Evolutionary conservation across 257 asterid genomes (phyloP), one percentile per base, ranked within the genome.

Genomic region (Plantago elongata): DNA sequence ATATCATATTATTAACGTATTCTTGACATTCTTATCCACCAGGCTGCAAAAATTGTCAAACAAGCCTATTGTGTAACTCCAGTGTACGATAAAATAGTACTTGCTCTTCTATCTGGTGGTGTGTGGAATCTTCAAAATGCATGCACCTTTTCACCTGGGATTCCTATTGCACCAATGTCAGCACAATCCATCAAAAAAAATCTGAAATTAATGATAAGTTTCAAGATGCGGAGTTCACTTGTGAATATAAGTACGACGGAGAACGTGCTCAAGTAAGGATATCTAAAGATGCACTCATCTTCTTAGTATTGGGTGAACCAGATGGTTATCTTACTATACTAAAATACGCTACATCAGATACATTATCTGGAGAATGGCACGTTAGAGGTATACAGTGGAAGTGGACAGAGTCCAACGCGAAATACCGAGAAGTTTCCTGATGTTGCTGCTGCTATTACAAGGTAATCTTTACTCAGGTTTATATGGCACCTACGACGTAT

Each of bases 181-280:
- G 99, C 99, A 74, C 89, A 93, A 79, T 86, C 97, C 64, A 89
- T 96, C 22, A 89, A 89, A 79, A 94, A 92, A 64, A 96, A 64
- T 81, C 91, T 66, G 97, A 93, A 79, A 93, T 93, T 65, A 77
- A 89, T 74, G 97, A 93, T 13, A 93, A 87, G 81, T 93, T 89
- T 79, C 94, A 93, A 62, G 83, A 84, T 68, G 80, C 74, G 84
- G 96, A 83, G 74, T 93, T 69, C 79, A 89, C 99, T 40, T 89
- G 97, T 72, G 99, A 93, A 79, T 93, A 93, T 87, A 93, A 93
- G 76, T 93, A 93, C 61, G 99, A 93, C 40, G 97, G 99, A 67
- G 97, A 93, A 73, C 95, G 97, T 63, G 96, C 99, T 57, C 96
- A 89, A 94, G 99, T 93, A 75, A 68, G 68, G 54, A 48, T 75